Percentiles rank a stretch among this genome's conserved stretches.
Evolutionary conservation across 2,329 filamentous ascomycete species (phyloP).

Genomic region (Aspergillus sergii): DNA sequence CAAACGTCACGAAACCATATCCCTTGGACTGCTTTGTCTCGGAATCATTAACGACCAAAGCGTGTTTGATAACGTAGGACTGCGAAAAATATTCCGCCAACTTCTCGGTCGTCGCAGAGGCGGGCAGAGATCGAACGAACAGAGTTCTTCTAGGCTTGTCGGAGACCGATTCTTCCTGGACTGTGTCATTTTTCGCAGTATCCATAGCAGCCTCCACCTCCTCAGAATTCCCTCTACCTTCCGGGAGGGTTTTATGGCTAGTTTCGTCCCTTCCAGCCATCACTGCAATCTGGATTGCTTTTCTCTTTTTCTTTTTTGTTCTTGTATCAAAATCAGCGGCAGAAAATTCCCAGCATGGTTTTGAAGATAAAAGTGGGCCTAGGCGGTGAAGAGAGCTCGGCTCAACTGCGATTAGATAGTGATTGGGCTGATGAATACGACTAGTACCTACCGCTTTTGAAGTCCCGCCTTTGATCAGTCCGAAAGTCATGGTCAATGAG

Average conservation of each 20-base stretch:
- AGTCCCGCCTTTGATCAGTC: neutral
- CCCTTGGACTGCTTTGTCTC: conserved; percentile 85
- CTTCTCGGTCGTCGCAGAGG: conserved; percentile 75
- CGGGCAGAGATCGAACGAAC: conserved; percentile 86
- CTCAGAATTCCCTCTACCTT: conserved; percentile 16
- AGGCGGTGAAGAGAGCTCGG: conserved; percentile 24
- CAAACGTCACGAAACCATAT: conserved; percentile 96
- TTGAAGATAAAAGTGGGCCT: conserved; percentile 17
- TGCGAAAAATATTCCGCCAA: conserved; percentile 91
- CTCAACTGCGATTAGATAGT: neutral
- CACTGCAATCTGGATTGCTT: conserved; percentile 5
- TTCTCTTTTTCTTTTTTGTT: conserved; percentile 19
- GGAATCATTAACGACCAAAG: conserved; percentile 85
- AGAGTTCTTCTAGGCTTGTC: conserved; percentile 64
- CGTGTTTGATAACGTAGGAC: conserved; percentile 92
- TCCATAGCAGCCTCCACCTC: conserved; percentile 24
- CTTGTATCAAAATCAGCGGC: conserved; percentile 37
- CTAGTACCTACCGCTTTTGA: neutral
- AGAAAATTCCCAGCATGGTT: conserved; percentile 33
- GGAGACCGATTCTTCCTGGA: conserved; percentile 24
- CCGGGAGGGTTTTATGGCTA: conserved; percentile 39
- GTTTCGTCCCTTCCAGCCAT: conserved; percentile 26
- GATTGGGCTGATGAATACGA: neutral
- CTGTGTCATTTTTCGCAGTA: conserved; percentile 22
- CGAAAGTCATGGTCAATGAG: neutral